These are phyloP conservation scores for Fusarium sp. DNA, from an alignment of 2,329 filamentous ascomycete genomes.

Conservation along the genomic window DNA sequence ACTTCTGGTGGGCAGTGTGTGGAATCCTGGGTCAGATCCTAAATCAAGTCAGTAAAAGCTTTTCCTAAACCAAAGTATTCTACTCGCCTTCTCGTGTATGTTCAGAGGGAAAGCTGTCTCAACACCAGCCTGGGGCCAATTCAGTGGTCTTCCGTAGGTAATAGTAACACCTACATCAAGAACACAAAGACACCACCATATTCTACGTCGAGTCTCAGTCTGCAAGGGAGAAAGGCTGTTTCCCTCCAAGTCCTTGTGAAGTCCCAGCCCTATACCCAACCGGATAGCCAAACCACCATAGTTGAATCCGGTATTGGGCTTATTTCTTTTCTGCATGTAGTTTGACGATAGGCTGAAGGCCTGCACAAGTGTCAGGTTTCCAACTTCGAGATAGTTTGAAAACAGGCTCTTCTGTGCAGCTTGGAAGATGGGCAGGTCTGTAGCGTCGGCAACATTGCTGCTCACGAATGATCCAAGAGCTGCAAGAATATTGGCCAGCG, in stretches of 20 bases:
- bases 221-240: constrained; percentile 13
- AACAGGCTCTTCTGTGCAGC: constrained; percentile 26
- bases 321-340: constrained; percentile 35
- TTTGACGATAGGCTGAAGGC: constrained; percentile 20
- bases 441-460: constrained; percentile 12
- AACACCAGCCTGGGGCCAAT: constrained; percentile 31
- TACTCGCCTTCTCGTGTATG: constrained; percentile 26
- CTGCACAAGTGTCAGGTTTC: constrained; percentile 31
- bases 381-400: constrained; percentile 32
- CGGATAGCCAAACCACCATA: constrained; percentile 26
- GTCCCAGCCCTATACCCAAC: constrained; percentile 18
- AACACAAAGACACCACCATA: constrained; percentile 37
- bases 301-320: constrained; percentile 31
- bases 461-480: constrained; percentile 29
- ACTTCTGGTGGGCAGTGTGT: constrained; percentile 22
- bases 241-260: constrained; percentile 28
- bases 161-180: constrained; percentile 31
- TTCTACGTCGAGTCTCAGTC: constrained; percentile 25
- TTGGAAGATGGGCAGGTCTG: constrained; percentile 24
- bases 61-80: rapidly evolving
- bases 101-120: constrained; percentile 29
- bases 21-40: constrained; percentile 27
- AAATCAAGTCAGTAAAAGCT: neutral
- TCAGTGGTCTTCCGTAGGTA: constrained; percentile 30
- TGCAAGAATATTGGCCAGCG: constrained; percentile 16